Percentiles rank a stretch among this genome's conserved stretches.
phyloP scores from a whole-genome alignment of 1,284 basidiomycete species.

The Sanghuangporus baumii region DNA sequence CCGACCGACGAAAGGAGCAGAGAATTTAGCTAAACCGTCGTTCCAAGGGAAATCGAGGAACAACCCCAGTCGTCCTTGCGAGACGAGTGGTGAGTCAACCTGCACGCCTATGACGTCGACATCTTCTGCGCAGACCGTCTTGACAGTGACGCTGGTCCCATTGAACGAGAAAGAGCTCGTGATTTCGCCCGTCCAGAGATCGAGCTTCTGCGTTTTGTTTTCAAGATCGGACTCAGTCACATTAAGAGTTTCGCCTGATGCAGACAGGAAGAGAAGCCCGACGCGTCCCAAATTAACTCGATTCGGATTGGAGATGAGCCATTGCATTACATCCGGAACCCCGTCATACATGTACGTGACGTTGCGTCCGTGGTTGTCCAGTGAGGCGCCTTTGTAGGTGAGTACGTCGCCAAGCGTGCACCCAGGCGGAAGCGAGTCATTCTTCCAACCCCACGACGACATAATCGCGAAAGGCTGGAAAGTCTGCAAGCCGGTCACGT shows the following conservation, averaged over 20 bases:
- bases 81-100: conserved; percentile 37
- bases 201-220: conserved; percentile 37
- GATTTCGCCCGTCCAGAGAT: conserved; percentile 51
- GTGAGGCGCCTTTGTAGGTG: conserved; percentile 43
- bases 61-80: conserved; percentile 36
- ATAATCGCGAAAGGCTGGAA: conserved; percentile 50
- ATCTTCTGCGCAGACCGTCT: conserved; percentile 36
- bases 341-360: conserved; percentile 53
- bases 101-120: conserved; percentile 37
- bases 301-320: conserved; percentile 55
- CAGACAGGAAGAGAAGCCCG: conserved; percentile 39
- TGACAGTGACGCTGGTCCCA: conserved; percentile 33
- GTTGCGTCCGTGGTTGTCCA: conserved; percentile 43
- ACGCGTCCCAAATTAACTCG: conserved; percentile 49
- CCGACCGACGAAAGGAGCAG: conserved; percentile 51
- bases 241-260: conserved; percentile 26
- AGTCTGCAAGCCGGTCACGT: conserved; percentile 54
- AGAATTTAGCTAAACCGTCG: conserved; percentile 49
- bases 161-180: conserved; percentile 39
- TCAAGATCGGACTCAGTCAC: conserved; percentile 37
- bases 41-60: conserved; percentile 63
- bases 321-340: conserved; percentile 41
- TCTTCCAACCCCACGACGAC: conserved; percentile 60
- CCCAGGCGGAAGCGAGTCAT: conserved; percentile 45
- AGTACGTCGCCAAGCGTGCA: conserved; percentile 39